Base-by-base conservation (phyloP, 2,329 filamentous ascomycete species). In the Cadophora malorum region DNA sequence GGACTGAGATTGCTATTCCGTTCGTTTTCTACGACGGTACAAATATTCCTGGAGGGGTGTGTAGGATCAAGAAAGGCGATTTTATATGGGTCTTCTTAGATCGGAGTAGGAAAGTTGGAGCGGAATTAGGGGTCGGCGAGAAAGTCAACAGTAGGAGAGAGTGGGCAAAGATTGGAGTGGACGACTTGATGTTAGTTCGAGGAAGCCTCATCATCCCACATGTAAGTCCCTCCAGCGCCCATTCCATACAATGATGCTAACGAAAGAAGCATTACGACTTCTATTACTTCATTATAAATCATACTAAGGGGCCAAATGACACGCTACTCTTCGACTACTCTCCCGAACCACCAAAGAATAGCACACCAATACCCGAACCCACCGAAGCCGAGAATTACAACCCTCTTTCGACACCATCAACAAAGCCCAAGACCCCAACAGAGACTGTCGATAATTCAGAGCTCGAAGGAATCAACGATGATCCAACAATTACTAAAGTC, bases 11-110 rank as follows among this genome's bases (percentile, higher is more conserved):
- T 65, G 85, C 91, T 19, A 90, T 99, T 38, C 96, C 96, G 0
- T 99, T 98, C 79, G 93, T 98, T 3, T 98, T 98, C 78, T 98
- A 97, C 81, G 95, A 98, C 74, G 96, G 96, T 19, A 93, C 93
- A 25, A 95, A 96, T 78, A 91, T 92, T 12, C 92, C 94, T 0
- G 93, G 94, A 19, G 94, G 95, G 1, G 86, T 86, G 16, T 94
- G 95, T 59, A 90, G 90, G 68, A 87, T 98, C 62, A 97, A 94
- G 79, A 99, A 99, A 80, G 95, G 96, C 10, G 96, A 98, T 76
- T 91, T 89, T 66, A 85, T 96, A 31, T 98, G 96, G 96, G 82
- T 97, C 1, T 97, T 98, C 72, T 82, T 99, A 2, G 96, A 99
- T 79, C 90, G 91, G 76, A 96, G 93, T 75, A 86, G 95, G 70